Evolutionary conservation across 1,284 basidiomycete genomes (phyloP).

Genomic region (Ustilago lituana): DNA sequence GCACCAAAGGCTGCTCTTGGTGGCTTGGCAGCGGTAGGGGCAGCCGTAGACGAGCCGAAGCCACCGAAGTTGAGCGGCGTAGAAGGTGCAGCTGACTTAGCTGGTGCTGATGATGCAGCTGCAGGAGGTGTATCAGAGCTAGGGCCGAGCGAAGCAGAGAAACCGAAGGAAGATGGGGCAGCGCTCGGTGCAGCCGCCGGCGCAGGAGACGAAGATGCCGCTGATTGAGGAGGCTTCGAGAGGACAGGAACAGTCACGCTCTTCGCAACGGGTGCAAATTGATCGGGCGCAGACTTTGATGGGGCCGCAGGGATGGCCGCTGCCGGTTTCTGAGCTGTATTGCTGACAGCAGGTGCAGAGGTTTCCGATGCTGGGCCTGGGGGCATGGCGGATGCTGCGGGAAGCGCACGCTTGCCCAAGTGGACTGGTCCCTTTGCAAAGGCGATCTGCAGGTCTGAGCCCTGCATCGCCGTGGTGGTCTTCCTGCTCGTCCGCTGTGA

Average conservation of each 20-base stretch:
- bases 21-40: slow-evolving; percentile 2
- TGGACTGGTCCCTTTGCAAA: slow-evolving; percentile 58
- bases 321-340: background rate
- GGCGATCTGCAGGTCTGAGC: slow-evolving; percentile 52
- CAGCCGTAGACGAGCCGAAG: slow-evolving; percentile 5
- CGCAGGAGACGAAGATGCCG: slow-evolving; percentile 6
- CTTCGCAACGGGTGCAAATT: slow-evolving; percentile 19
- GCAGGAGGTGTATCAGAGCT: background rate
- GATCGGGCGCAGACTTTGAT: slow-evolving; percentile 1
- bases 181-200: slow-evolving; percentile 1
- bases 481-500: slow-evolving; percentile 18
- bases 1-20: background rate
- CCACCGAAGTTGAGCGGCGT: slow-evolving; percentile 11
- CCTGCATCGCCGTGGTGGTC: slow-evolving; percentile 35
- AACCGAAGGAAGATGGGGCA: slow-evolving; percentile 10
- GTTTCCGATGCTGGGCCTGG: background rate
- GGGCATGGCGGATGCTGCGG: background rate
- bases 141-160: slow-evolving; percentile 16
- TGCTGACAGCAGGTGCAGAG: background rate
- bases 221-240: slow-evolving; percentile 10
- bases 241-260: slow-evolving; percentile 20
- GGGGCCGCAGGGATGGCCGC: background rate
- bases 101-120: background rate
- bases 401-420: slow-evolving; percentile 33
- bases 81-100: slow-evolving; percentile 9